Base-by-base conservation (phyloP, 345 rosid species). In the Lumnitzera littorea region DNA sequence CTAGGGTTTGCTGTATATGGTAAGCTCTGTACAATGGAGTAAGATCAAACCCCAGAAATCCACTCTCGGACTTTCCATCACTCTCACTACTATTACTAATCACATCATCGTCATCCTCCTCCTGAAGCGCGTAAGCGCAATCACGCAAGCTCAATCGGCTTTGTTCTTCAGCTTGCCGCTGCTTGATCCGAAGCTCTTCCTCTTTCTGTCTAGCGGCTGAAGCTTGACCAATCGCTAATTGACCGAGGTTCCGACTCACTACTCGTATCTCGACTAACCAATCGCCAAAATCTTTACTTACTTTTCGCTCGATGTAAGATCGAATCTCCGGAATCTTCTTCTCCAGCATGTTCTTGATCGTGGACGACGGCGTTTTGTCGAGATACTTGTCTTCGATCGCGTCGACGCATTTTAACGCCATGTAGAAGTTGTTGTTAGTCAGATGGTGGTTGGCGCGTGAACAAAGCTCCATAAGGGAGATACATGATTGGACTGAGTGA, bases 201-300 rank as follows among this genome's bases (percentile, higher is more conserved):
- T 94, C 97, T 2, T 96, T 81, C 72, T 90, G 97, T 68, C 99
- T 77, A 14, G 91, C 91, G 0, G 96, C 81, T 0, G 96, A 90
- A 46, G 99, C 99, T 70, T 94, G 96, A 24, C 99, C 99, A 24
- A 94, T 94, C 12, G 95, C 99, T 68, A 90, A 68, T 64, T 94
- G 97, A 11, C 99, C 99, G 31, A 88, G 67, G 70, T 94, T 90
- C 53, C 97, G 76, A 74, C 99, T 79, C 55, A 86, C 96, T 4
- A 84, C 96, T 23, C 99, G 91, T 76, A 94, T 90, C 82, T 88
- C 99, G 20, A 94, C 99, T 17, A 94, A 76, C 99, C 99, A 94
- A 74, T 94, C 91, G 2, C 96, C 88, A 15, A 94, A 84, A 63
- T 90, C 97, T 72, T 86, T 88, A 63, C 72, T 90, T 52, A 90